Evolutionary conservation across 2,329 filamentous ascomycete genomes (phyloP).

Genomic region (Dothiorella sarmentorum): DNA sequence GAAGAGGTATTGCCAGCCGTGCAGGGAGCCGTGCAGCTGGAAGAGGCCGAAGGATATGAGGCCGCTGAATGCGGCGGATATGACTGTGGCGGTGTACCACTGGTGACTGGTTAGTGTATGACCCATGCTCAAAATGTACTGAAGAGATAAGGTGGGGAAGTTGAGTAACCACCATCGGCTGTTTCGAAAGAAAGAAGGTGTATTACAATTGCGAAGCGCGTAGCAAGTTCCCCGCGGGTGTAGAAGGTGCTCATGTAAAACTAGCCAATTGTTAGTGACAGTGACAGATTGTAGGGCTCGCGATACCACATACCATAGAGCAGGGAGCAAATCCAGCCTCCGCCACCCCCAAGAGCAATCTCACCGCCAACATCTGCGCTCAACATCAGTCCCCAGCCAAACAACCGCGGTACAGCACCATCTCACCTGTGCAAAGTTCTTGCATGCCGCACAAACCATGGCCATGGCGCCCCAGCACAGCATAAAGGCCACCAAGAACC

Average conservation of each 20-base stretch:
- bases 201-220: slow-evolving; percentile 13
- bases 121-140: too few relatives aligned
- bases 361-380: slow-evolving; percentile 1
- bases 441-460: slow-evolving; percentile 3
- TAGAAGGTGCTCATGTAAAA: slow-evolving; percentile 19
- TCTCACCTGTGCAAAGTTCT: slow-evolving; percentile 14
- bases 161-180: too few relatives aligned
- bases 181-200: too few relatives aligned
- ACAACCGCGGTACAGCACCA: neutral
- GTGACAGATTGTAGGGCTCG: neutral
- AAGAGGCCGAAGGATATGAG: slow-evolving; percentile 39
- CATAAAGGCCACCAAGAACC: slow-evolving; percentile 16
- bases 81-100: slow-evolving; percentile 14
- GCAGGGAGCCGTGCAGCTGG: slow-evolving; percentile 34
- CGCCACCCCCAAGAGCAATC: neutral
- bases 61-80: slow-evolving; percentile 8
- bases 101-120: too few relatives aligned
- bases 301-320: neutral
- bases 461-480: slow-evolving; percentile 14
- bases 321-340: slow-evolving; percentile 16
- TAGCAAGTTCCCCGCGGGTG: slow-evolving; percentile 15
- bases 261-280: neutral
- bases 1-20: slow-evolving; percentile 46
- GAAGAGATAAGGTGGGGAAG: too few relatives aligned
- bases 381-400: neutral